Conservation (phyloP, 169 alveolate genomes). For the Perkinsus chesapeaki region DNA sequence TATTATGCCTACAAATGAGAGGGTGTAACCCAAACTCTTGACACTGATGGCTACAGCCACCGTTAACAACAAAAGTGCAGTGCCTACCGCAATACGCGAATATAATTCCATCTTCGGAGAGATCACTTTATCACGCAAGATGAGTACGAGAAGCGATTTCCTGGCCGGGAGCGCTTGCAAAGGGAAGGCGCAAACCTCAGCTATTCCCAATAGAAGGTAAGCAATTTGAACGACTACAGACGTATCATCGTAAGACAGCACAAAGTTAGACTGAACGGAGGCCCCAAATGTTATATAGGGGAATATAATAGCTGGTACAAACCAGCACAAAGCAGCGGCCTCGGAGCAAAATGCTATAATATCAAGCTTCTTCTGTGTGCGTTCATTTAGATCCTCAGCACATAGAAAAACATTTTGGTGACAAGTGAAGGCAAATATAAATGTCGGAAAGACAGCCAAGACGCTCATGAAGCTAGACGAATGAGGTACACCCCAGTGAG, state of each 20-base stretch:
- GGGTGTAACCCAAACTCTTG: not conserved
- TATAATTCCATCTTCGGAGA: not conserved
- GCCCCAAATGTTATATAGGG: not conserved
- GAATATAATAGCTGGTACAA: not conserved
- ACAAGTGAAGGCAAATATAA: not conserved
- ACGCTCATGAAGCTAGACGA: not conserved
- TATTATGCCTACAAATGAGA: not conserved
- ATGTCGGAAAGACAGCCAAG: not conserved
- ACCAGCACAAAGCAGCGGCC: not conserved
- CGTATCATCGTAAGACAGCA: not conserved
- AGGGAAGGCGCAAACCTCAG: not conserved
- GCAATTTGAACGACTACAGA: not conserved
- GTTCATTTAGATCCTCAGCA: not conserved
- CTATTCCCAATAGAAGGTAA: not conserved
- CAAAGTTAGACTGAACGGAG: not conserved
- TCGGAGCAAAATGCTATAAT: not conserved
- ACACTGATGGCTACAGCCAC: not conserved
- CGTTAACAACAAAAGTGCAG: not conserved
- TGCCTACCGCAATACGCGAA: not conserved
- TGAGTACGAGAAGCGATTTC: not conserved
- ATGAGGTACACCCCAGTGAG: not conserved
- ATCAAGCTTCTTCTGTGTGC: not conserved
- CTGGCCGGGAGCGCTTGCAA: not conserved
- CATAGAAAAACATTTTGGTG: not conserved
- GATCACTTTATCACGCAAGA: not conserved